Evolutionary conservation across 805 yeast genomes (phyloP), one percentile per base, ranked within the genome.

Genomic region (Kodamaea lidongshanica): DNA sequence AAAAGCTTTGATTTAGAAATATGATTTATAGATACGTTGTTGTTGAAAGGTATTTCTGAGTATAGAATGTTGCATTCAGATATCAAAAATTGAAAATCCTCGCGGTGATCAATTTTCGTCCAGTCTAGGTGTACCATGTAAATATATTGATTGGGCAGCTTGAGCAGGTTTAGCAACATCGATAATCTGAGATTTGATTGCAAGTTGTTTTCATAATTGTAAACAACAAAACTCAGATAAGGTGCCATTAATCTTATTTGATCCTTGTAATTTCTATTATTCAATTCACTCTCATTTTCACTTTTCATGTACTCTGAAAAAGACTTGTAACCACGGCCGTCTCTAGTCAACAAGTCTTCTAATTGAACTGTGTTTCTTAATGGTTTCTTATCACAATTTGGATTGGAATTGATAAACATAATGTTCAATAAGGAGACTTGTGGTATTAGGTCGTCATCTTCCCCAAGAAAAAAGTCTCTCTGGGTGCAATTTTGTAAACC

Each of bases 161-260:
- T 41, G 30, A 41, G 35, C 2, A 57, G 52, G 23, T 40, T 45
- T 10, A 48, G 41, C 27, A 41, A 23, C 6, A 32, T 19, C 1
- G 37, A 40, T 31, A 35, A 19, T 20, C 40, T 25, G 22, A 36
- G 11, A 20, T 21, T 33, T 19, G 27, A 32, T n/a, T 29, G 24
- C 6, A 21, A 5, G 18, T 32, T 27, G 12, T 21, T 40, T 5
- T 38, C 39, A 32, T 47, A 48, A 33, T 54, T 56, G 39, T 59
- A 61, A 13, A 58, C 34, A 2, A 60, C 38, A 30, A 59, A 56
- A 30, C 56, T 46, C 8, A 55, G 49, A n/a, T 58, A 35, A 7
- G 55, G 47, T 2, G 63, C 58, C 52, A 53, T 47, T 23, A 60
- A 37, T 30, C 44, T 44, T 16, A 48, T 39, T 37, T 60, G 66